A percentile compares a stretch with the other conserved stretches of the same genome.
phyloP scores from a whole-genome alignment of 2,329 filamentous ascomycete species.

The Helotiales sp. region DNA sequence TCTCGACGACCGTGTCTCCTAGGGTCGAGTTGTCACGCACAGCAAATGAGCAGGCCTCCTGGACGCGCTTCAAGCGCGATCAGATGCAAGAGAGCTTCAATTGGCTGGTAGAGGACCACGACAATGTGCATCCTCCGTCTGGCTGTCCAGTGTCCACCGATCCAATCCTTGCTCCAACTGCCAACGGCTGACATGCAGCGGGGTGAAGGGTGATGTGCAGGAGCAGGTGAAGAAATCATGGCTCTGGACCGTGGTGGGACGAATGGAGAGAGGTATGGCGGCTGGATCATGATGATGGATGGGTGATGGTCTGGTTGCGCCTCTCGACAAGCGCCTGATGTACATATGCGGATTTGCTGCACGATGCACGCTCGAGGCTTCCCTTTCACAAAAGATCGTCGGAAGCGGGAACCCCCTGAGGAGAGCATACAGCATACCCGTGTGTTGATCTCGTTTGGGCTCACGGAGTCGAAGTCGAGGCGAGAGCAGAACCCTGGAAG shows the following conservation, averaged over 20 bases:
- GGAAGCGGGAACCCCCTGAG: slow-evolving; percentile 6
- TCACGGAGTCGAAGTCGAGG: no score
- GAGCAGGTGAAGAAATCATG: background rate
- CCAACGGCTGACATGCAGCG: slow-evolving; percentile 6
- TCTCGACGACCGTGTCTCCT: background rate
- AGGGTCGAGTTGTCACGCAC: slow-evolving; percentile 2
- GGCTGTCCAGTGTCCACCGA: background rate
- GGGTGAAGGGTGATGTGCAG: background rate
- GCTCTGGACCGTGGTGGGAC: background rate
- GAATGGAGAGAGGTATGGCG: no score
- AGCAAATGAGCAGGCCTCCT: slow-evolving; percentile 3
- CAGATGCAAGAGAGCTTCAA: slow-evolving; percentile 8
- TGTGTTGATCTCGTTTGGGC: background rate
- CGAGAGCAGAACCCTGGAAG: background rate
- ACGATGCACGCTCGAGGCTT: background rate
- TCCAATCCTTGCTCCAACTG: background rate
- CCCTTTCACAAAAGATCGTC: background rate
- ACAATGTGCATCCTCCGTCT: slow-evolving; percentile 7
- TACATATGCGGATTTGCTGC: background rate
- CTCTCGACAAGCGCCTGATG: slow-evolving; percentile 4
- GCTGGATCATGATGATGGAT: background rate
- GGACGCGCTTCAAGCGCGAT: slow-evolving; percentile 18
- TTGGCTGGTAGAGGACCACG: slow-evolving; percentile 16
- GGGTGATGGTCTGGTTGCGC: background rate
- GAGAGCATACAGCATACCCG: slow-evolving; percentile 1